Conservation (phyloP, 768 basidiomycete species). For the Russula dissimulans region DNA sequence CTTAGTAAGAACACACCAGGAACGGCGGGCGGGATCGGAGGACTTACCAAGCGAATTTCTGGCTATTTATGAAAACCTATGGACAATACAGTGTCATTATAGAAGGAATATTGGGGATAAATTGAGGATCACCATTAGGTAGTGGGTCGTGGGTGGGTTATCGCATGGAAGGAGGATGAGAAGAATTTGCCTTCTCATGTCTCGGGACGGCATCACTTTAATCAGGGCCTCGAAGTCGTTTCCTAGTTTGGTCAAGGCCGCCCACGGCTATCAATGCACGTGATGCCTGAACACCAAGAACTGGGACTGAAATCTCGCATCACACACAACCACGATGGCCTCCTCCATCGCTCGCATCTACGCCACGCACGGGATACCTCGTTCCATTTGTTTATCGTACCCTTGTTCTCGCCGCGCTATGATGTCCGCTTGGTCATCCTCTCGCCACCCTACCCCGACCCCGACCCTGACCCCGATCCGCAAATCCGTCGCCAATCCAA, state of each 20-base stretch:
- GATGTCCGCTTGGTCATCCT: constrained; percentile 55
- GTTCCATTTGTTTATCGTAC: constrained; percentile 26
- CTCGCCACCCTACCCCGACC: constrained; percentile 25
- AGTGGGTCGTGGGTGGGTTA: background rate
- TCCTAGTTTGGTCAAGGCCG: background rate
- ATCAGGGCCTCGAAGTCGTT: no score
- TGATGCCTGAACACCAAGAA: background rate
- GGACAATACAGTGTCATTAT: background rate
- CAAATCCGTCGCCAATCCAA: constrained; percentile 16
- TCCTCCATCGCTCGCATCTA: constrained; percentile 9
- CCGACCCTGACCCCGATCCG: background rate
- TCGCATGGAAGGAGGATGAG: background rate
- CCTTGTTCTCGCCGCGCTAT: constrained; percentile 44
- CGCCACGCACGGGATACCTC: constrained; percentile 8
- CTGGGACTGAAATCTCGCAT: no score
- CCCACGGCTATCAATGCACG: background rate
- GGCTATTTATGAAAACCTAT: constrained; percentile 20
- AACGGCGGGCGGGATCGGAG: background rate
- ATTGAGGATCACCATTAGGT: constrained; percentile 4
- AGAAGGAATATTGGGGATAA: background rate
- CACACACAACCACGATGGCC: background rate
- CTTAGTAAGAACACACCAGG: background rate
- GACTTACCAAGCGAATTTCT: constrained; percentile 19
- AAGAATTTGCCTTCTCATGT: no score
- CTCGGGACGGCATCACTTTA: no score